Evolutionary conservation across 352 stramenopile species (phyloP), one percentile per base, ranked within the genome.

Genomic region (Phytophthora podocarpi): DNA sequence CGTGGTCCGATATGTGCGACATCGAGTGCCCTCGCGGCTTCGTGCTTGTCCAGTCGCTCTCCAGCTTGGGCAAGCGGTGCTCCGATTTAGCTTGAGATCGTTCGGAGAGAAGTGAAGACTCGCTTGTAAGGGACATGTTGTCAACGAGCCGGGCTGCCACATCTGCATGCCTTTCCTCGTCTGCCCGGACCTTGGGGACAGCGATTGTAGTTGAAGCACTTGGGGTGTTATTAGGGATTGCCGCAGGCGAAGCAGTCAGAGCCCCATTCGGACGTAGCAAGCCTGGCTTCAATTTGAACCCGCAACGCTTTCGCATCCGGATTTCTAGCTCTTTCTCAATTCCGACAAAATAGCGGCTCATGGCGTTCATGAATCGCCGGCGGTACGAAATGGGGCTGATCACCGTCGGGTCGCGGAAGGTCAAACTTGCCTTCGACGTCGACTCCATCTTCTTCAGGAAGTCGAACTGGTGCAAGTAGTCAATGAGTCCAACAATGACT

Each of bases 361-460:
- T 93, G 8, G 87, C 83, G 49, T 96, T 90, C 41, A 93, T 74
- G 43, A 96, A 93, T 7, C 87, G 83, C 23, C 78, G 81, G 5
- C 76, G 84, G 41, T 96, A 96, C 11, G 85, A 87, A 23, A 81
- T 74, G 7, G 87, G 87, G 24, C 82, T 92, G 64, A 96, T 90
- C 23, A 96, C 86, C 0, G 87, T 96, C 58, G 87, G 87, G 32
- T 92, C 82, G 5, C 85, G 82, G 62, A 94, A 94, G 13, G 77
- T 93, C 54, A 94, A 68, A 26, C 80, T 90, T 0, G 85, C 85
- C 51, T 96, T 96, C 1, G 87, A 93, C 2, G 85, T 93, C 16
- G 87, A 96, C 63, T 96, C 87, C 79, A 96, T 93, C 48, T 93
- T 93, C 59, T 96, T 96, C 15, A 96, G 55, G 52, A 96, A 92